Conservation (phyloP, 148 eudicot species). For the Heliamphora exappendiculata region DNA sequence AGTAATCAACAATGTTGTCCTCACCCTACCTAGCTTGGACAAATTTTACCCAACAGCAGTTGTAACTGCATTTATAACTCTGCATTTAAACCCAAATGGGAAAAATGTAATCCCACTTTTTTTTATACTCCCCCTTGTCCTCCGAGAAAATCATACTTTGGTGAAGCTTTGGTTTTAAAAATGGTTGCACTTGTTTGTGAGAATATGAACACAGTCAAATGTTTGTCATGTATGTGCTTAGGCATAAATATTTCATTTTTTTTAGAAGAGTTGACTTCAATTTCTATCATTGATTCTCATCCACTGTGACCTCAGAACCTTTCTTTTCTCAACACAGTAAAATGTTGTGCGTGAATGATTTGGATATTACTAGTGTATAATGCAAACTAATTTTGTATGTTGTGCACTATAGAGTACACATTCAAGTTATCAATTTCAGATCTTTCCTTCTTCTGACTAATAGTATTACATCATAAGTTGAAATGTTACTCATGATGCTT, state of each 20-base stretch:
- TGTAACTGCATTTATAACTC: neutral
- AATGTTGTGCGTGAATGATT: neutral
- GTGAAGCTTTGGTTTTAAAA: neutral
- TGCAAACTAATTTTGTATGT: neutral
- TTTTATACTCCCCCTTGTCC: neutral
- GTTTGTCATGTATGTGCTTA: neutral
- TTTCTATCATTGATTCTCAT: neutral
- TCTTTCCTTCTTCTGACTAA: neutral
- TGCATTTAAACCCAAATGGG: neutral
- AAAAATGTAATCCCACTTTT: neutral
- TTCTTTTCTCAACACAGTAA: neutral
- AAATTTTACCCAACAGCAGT: neutral
- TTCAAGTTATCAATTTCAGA: neutral
- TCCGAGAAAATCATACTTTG: neutral
- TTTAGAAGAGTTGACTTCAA: neutral
- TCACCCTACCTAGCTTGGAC: neutral
- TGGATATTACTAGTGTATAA: neutral
- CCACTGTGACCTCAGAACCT: neutral
- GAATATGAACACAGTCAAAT: neutral
- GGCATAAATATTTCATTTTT: neutral
- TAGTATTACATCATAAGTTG: neutral
- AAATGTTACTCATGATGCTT: neutral
- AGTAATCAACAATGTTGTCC: neutral
- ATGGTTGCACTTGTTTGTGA: neutral
- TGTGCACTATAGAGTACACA: neutral